A percentile compares a stretch with the other conserved stretches of the same genome.
Conservation (phyloP, 169 alveolate genomes). For the Eimeria mitis region DNA sequence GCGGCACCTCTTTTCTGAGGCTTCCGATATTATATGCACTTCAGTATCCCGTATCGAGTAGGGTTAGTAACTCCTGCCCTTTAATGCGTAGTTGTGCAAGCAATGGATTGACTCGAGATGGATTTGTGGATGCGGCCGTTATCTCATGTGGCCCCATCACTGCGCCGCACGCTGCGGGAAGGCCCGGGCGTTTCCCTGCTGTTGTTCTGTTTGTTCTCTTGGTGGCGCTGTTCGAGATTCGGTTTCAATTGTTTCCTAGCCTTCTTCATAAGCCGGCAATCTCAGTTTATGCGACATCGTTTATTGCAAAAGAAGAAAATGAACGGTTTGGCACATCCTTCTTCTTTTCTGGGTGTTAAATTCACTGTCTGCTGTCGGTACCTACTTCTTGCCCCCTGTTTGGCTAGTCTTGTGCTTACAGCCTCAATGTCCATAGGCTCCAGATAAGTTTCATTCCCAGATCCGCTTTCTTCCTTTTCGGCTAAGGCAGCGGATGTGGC, state of each 20-base stretch:
- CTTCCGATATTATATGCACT: too few relatives aligned
- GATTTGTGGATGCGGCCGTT: neutral
- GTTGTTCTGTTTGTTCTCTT: neutral
- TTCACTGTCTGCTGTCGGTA: too few relatives aligned
- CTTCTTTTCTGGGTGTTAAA: too few relatives aligned
- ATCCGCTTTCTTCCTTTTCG: neutral
- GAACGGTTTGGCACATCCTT: too few relatives aligned
- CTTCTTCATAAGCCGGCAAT: neutral
- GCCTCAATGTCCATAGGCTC: neutral
- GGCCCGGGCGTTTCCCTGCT: neutral
- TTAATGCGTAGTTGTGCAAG: too few relatives aligned
- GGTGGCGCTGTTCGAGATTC: neutral
- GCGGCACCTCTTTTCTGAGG: too few relatives aligned
- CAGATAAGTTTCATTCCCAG: neutral
- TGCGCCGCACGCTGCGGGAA: neutral
- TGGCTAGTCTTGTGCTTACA: too few relatives aligned
- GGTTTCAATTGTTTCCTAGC: neutral
- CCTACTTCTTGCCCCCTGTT: too few relatives aligned
- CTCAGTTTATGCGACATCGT: neutral
- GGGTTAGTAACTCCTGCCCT: too few relatives aligned
- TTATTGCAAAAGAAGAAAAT: neutral
- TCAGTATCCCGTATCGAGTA: too few relatives aligned
- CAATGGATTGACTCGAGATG: neutral
- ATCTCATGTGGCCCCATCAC: neutral
- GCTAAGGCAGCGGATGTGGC: neutral